phyloP scores from a whole-genome alignment of 2,329 filamentous ascomycete species.

The Verticillium zaregamsianum region DNA sequence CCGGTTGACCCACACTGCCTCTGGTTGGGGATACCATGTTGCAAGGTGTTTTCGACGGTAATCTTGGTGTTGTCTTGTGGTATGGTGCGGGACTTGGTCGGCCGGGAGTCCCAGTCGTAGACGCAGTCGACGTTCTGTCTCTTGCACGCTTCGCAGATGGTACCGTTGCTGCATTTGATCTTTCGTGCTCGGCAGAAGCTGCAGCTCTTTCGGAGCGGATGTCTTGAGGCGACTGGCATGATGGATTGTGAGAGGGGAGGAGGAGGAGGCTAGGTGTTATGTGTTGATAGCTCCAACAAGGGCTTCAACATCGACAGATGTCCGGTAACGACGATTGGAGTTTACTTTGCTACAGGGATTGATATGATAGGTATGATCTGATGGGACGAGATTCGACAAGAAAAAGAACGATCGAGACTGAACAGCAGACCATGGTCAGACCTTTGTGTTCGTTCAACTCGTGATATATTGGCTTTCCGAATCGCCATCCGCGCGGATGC shows the following conservation, averaged over 20 bases:
- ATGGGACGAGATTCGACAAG: no score
- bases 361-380: no score
- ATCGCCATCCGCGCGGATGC: no score
- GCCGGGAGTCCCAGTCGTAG: conserved; percentile 30
- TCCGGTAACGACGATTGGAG: no score
- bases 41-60: conserved; percentile 2
- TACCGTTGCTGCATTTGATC: conserved; percentile 33
- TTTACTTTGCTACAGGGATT: no score
- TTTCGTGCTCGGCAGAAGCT: conserved; percentile 32
- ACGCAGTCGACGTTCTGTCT: conserved; percentile 31
- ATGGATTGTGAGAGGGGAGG: neutral
- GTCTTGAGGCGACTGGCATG: conserved; percentile 17
- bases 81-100: conserved; percentile 21
- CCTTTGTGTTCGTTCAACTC: no score
- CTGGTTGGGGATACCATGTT: neutral
- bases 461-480: no score
- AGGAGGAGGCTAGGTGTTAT: neutral
- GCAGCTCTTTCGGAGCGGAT: conserved; percentile 28
- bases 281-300: no score
- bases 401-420: no score
- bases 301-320: no score
- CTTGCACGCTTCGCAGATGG: conserved; percentile 31
- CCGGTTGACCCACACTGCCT: conserved; percentile 20
- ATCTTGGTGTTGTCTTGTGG: conserved; percentile 20
- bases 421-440: no score